These are phyloP conservation scores for Lachnellula occidentalis DNA, from an alignment of 2,329 filamentous ascomycete species.

Conservation along the genomic window DNA sequence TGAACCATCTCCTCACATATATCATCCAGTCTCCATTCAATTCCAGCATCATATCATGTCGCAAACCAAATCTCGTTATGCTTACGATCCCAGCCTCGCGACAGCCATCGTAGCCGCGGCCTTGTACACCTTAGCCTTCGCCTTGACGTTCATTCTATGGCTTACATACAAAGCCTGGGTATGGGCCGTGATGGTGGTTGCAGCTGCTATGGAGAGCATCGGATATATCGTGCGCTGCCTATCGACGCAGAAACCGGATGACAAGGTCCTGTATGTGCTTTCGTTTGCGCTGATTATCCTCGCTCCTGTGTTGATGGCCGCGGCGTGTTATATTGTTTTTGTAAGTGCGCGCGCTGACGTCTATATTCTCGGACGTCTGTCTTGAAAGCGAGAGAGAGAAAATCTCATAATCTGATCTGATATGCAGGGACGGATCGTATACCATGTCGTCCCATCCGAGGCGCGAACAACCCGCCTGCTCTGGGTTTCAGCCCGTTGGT, in stretches of 20 bases:
- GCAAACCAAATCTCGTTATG: conserved; percentile 9
- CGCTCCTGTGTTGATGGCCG: conserved; percentile 31
- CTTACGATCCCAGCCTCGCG: conserved; percentile 28
- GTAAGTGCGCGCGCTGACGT: conserved; percentile 15
- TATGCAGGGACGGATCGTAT: conserved; percentile 25
- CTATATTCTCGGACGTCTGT: not conserved
- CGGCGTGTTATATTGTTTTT: conserved; percentile 30
- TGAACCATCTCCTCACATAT: no score
- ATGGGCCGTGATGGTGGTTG: conserved; percentile 32
- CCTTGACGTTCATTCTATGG: conserved; percentile 29
- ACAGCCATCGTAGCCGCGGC: conserved; percentile 28
- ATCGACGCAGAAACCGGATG: conserved; percentile 10
- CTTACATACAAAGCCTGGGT: conserved; percentile 31
- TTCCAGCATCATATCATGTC: not conserved
- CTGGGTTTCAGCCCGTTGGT: conserved; percentile 25
- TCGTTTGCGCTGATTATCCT: conserved; percentile 30
- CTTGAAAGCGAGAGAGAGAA: not conserved
- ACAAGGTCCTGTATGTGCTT: conserved; percentile 22
- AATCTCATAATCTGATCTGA: no score
- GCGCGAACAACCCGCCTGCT: conserved; percentile 16
- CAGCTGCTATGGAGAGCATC: conserved; percentile 24
- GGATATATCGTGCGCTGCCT: conserved; percentile 22
- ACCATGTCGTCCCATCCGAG: conserved; percentile 26
- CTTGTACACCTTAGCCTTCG: conserved; percentile 26
- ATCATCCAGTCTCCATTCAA: no score